Conservation (phyloP, 306 rosid genomes). For the Senna siamea region DNA sequence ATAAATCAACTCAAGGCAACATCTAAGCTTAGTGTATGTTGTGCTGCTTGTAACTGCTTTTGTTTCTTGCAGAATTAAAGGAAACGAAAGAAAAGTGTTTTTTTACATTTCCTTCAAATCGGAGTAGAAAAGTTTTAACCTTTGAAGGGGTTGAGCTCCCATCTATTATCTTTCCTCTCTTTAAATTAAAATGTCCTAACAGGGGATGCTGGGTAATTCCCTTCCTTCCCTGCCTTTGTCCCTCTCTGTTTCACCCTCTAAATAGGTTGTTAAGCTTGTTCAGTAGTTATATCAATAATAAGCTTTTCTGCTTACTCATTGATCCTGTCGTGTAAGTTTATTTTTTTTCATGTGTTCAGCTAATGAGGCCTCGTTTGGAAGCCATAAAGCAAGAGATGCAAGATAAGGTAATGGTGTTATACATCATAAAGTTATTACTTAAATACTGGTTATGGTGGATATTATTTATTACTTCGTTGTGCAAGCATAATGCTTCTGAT, state of each 20-base stretch:
- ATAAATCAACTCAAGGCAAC: constrained; percentile 80
- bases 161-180: constrained; percentile 12
- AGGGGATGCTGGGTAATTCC: constrained; percentile 8
- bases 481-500: background rate
- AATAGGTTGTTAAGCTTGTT: constrained; percentile 10
- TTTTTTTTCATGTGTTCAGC: constrained; percentile 50
- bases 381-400: constrained; percentile 56
- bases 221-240: background rate
- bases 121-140: constrained; percentile 5
- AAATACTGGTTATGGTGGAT: background rate
- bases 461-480: constrained; percentile 18
- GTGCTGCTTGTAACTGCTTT: constrained; percentile 35
- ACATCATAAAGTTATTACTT: constrained; percentile 21
- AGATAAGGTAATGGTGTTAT: constrained; percentile 56
- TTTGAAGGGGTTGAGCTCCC: constrained; percentile 11
- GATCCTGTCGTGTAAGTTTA: constrained; percentile 12
- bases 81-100: background rate
- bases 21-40: constrained; percentile 73
- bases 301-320: constrained; percentile 16
- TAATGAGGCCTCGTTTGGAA: constrained; percentile 71
- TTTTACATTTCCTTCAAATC: constrained; percentile 13
- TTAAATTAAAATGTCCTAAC: constrained; percentile 17
- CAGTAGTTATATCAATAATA: constrained; percentile 16
- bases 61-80: constrained; percentile 30
- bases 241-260: background rate